Conservation (phyloP, 441 rosid genomes). For the Sinapis alba region DNA sequence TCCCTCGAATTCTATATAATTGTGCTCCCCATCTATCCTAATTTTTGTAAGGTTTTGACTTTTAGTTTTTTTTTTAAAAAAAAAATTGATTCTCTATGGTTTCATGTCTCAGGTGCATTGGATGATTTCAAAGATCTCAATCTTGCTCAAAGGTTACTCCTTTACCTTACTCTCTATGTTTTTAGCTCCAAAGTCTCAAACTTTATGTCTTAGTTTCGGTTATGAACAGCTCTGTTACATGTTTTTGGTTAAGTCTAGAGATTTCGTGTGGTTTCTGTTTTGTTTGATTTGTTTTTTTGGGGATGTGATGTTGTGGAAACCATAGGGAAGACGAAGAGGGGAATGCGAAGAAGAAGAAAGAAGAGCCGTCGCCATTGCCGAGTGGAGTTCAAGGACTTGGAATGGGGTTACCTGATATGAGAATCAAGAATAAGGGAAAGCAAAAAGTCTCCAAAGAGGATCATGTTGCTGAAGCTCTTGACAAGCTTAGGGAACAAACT, state of each 20-base stretch:
- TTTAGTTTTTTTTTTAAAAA: not conserved
- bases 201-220: not conserved
- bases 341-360: slow-evolving; percentile 25
- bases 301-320: slow-evolving; percentile 39
- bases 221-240: not conserved
- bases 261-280: not conserved
- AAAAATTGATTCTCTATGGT: slow-evolving; percentile 17
- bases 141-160: slow-evolving; percentile 57
- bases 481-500: slow-evolving; percentile 83
- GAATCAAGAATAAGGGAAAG: slow-evolving; percentile 72
- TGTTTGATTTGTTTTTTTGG: not conserved
- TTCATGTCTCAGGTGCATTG: slow-evolving; percentile 71
- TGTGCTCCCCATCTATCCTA: not conserved
- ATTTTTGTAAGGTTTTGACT: slow-evolving; percentile 13
- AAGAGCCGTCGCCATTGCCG: slow-evolving; percentile 52
- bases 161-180: not conserved
- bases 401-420: slow-evolving; percentile 89
- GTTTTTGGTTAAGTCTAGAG: not conserved
- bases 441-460: slow-evolving; percentile 60
- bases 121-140: slow-evolving; percentile 91
- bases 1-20: not conserved
- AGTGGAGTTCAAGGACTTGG: slow-evolving; percentile 80
- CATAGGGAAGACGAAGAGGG: slow-evolving; percentile 43
- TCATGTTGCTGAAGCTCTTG: slow-evolving; percentile 81
- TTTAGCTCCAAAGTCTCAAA: slow-evolving; percentile 2